A percentile compares a stretch with the other conserved stretches of the same genome.
phyloP scores from a whole-genome alignment of 768 basidiomycete genomes.

The Rubroboletus pulcherrimus region DNA sequence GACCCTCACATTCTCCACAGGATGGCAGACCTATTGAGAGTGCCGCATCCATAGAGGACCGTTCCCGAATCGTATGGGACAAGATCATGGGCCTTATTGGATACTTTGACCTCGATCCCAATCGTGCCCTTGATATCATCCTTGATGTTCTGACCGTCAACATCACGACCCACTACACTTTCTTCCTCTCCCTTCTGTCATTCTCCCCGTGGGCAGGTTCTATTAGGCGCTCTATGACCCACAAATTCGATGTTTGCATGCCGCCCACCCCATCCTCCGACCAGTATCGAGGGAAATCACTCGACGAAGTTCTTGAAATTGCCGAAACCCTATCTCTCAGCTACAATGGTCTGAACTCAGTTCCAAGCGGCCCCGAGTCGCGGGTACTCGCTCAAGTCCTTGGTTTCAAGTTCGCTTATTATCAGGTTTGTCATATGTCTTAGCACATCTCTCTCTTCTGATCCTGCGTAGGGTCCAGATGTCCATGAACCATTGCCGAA shows the following conservation, averaged over 20 bases:
- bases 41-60: constrained; percentile 51
- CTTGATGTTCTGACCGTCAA: constrained; percentile 87
- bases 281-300: constrained; percentile 51
- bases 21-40: constrained; percentile 67
- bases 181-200: constrained; percentile 83
- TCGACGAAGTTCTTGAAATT: constrained; percentile 63
- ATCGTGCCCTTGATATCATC: constrained; percentile 88
- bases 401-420: constrained; percentile 95
- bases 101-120: constrained; percentile 95
- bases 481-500: constrained; percentile 60
- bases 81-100: constrained; percentile 87
- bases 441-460: constrained; percentile 9
- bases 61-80: constrained; percentile 72
- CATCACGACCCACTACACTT: constrained; percentile 75
- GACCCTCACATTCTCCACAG: constrained; percentile 64
- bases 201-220: constrained; percentile 83
- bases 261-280: constrained; percentile 36
- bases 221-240: constrained; percentile 31
- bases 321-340: constrained; percentile 38
- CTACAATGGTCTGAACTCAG: constrained; percentile 4
- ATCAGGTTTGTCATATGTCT: constrained; percentile 59
- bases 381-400: constrained; percentile 84
- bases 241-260: constrained; percentile 34
- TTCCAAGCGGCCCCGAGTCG: constrained; percentile 36
- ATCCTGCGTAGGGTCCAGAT: constrained; percentile 46